A percentile compares a stretch with the other conserved stretches of the same genome.
These are phyloP conservation scores for Caryopteris hybrid DNA, from an alignment of 305 asterid genomes.

Conservation along the genomic window DNA sequence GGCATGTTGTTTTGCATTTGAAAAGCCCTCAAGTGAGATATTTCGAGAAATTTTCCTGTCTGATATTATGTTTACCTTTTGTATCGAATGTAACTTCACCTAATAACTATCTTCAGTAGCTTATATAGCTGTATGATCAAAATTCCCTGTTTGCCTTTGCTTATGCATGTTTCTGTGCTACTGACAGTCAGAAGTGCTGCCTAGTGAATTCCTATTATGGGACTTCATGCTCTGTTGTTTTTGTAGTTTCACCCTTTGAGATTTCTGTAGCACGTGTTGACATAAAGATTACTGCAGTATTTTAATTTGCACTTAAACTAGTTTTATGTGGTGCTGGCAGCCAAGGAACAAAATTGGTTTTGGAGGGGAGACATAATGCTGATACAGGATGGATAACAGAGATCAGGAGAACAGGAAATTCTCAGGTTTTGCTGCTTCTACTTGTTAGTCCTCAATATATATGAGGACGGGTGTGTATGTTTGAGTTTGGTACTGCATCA, in stretches of 20 bases:
- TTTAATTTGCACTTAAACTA: conserved; percentile 7
- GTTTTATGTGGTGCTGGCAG: conserved; percentile 45
- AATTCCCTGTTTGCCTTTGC: not conserved
- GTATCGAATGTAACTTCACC: not conserved
- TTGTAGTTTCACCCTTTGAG: not conserved
- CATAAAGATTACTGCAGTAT: not conserved
- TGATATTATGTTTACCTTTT: conserved; percentile 5
- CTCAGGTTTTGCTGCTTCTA: conserved; percentile 49
- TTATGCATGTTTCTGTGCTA: not conserved
- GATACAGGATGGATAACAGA: conserved; percentile 84
- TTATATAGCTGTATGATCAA: not conserved
- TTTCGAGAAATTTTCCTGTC: not conserved
- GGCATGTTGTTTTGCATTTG: conserved; percentile 11
- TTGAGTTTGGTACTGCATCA: not conserved
- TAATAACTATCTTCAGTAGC: not conserved
- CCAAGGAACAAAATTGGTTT: conserved; percentile 58
- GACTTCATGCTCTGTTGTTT: not conserved
- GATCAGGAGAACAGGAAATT: conserved; percentile 50
- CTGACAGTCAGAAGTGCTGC: not conserved
- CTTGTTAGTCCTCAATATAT: not conserved
- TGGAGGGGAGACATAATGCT: conserved; percentile 94
- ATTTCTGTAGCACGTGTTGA: not conserved
- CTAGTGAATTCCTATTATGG: not conserved
- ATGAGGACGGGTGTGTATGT: not conserved
- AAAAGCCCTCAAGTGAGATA: not conserved